Evolutionary conservation across 139 green algal species (phyloP).

Genomic region (Dunaliella primolecta): DNA sequence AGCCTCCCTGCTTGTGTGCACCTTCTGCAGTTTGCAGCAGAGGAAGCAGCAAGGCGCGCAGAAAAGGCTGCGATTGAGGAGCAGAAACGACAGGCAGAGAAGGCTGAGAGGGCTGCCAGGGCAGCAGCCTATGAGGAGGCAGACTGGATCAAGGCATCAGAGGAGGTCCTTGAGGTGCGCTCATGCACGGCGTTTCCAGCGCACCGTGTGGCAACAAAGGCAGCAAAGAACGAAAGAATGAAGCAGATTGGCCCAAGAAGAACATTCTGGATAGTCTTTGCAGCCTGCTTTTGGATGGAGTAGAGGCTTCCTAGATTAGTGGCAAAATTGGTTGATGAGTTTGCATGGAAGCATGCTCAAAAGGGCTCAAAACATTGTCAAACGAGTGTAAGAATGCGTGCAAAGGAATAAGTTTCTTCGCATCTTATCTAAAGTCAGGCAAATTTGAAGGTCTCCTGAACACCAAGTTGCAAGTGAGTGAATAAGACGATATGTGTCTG

Average conservation of each 20-base stretch:
- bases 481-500: no score
- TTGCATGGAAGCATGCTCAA: no score
- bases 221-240: no score
- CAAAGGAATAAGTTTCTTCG: no score
- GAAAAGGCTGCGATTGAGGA: slow-evolving; percentile 37
- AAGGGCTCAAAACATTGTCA: no score
- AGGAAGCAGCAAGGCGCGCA: slow-evolving; percentile 44
- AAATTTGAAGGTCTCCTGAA: no score
- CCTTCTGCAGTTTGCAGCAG: slow-evolving; percentile 24
- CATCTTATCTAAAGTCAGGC: no score
- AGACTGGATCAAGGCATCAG: slow-evolving; percentile 41
- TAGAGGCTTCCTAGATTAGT: background rate
- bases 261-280: background rate
- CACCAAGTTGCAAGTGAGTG: no score
- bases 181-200: slow-evolving; percentile 1
- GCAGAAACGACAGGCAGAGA: slow-evolving; percentile 35
- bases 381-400: no score
- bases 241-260: background rate
- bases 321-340: background rate
- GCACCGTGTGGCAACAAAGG: background rate
- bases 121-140: slow-evolving; percentile 48
- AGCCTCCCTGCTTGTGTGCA: slow-evolving; percentile 1
- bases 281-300: background rate
- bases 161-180: slow-evolving; percentile 18
- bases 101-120: slow-evolving; percentile 41